Conservation (phyloP, 306 rosid genomes). For the Cicer pinnatifidum region DNA sequence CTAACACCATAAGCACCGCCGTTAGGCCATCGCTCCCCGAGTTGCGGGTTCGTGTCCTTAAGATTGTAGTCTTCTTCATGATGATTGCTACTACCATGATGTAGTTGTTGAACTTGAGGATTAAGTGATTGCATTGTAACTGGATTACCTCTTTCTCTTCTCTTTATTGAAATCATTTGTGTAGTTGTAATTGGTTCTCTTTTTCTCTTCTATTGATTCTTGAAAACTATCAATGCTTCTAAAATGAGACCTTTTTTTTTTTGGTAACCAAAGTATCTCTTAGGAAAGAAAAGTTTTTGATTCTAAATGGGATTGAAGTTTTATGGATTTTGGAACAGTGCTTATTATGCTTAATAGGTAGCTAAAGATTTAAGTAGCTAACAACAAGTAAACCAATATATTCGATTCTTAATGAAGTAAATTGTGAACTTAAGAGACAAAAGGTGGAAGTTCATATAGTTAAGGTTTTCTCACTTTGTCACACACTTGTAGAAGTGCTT, state of each 20-base stretch:
- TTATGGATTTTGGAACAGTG: conserved; percentile 60
- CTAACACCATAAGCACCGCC: conserved; percentile 57
- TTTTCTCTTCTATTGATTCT: conserved; percentile 42
- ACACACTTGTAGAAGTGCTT: conserved; percentile 41
- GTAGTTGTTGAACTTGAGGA: conserved; percentile 52
- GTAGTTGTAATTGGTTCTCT: conserved; percentile 39
- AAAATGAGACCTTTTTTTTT: no score
- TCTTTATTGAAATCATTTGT: conserved; percentile 60
- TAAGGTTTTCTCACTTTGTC: conserved; percentile 44
- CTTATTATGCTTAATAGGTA: conserved; percentile 49
- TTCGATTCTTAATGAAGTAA: conserved; percentile 69
- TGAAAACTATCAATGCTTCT: conserved; percentile 22
- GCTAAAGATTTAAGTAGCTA: conserved; percentile 49
- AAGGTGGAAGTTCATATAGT: conserved; percentile 41
- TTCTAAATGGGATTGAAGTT: conserved; percentile 69
- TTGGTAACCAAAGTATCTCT: no score
- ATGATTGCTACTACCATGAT: conserved; percentile 38
- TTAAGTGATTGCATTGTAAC: conserved; percentile 46
- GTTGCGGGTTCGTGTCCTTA: conserved; percentile 81
- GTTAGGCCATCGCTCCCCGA: conserved; percentile 83
- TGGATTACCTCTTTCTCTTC: conserved; percentile 58
- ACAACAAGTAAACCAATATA: conserved; percentile 64
- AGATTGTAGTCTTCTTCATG: conserved; percentile 61
- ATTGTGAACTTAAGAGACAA: conserved; percentile 54
- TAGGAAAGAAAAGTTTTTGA: conserved; percentile 51